A percentile compares a stretch with the other conserved stretches of the same genome.
Evolutionary conservation across 2,329 filamentous ascomycete genomes (phyloP).

Genomic region (Metarhizium robertsii): DNA sequence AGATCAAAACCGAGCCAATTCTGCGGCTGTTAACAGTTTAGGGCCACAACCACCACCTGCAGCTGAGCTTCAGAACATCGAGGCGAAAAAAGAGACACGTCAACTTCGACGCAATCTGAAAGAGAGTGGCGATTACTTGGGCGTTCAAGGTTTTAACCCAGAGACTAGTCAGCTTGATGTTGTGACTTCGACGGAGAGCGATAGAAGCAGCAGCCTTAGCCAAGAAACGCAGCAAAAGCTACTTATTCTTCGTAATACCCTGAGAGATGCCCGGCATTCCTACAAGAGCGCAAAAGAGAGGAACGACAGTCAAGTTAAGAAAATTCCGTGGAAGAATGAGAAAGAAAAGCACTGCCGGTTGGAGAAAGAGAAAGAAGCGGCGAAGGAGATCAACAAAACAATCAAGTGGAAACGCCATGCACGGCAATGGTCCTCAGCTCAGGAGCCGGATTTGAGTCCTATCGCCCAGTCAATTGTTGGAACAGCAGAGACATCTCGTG

Average conservation of each 20-base stretch:
- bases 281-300: slow-evolving; percentile 32
- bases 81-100: slow-evolving; percentile 22
- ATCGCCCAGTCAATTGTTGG: slow-evolving; percentile 33
- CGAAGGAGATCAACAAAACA: slow-evolving; percentile 19
- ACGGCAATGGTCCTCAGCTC: slow-evolving; percentile 41
- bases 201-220: slow-evolving; percentile 25
- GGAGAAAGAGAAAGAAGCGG: slow-evolving; percentile 28
- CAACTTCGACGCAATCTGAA: slow-evolving; percentile 35
- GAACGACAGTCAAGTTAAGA: slow-evolving; percentile 34
- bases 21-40: not conserved
- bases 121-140: slow-evolving; percentile 48
- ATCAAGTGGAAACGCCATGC: slow-evolving; percentile 35
- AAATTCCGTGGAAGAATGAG: slow-evolving; percentile 18
- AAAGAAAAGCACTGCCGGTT: slow-evolving; percentile 33
- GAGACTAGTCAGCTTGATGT: slow-evolving; percentile 43
- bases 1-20: not conserved
- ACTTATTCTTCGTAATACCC: slow-evolving; percentile 19
- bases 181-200: slow-evolving; percentile 39
- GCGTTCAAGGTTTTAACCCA: slow-evolving; percentile 49
- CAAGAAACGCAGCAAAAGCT: slow-evolving; percentile 22
- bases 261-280: slow-evolving; percentile 23
- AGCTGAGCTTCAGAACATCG: slow-evolving; percentile 6
- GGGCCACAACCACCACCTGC: not conserved
- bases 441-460: slow-evolving; percentile 39
- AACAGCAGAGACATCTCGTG: slow-evolving; percentile 16